These are phyloP conservation scores for Gonapodya sp. DNA, from an alignment of 192 early-diverging fungal species.

Conservation along the genomic window DNA sequence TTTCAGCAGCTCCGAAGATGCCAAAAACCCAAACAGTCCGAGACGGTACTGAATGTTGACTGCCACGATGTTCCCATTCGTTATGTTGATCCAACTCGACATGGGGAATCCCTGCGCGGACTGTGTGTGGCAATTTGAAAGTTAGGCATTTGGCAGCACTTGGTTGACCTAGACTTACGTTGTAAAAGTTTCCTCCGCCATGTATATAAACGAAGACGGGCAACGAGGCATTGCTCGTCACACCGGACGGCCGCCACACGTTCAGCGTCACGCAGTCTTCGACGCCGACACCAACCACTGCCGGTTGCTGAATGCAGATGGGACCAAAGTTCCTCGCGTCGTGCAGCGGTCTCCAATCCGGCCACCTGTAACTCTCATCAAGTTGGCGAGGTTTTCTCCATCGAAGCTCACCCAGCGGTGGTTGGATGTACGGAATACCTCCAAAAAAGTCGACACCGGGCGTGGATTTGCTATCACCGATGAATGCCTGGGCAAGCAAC, in stretches of 20 bases:
- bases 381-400: neutral
- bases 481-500: neutral
- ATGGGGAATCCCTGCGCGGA: neutral
- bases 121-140: neutral
- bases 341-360: neutral
- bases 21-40: slow-evolving; percentile 28
- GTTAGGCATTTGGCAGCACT: neutral
- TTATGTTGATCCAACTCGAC: neutral
- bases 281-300: slow-evolving; percentile 4
- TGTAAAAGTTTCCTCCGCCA: slow-evolving; percentile 1
- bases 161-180: neutral
- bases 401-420: slow-evolving; percentile 1
- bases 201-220: slow-evolving; percentile 6
- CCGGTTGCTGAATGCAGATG: slow-evolving; percentile 1
- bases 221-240: neutral
- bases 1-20: slow-evolving; percentile 2
- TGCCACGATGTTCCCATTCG: slow-evolving; percentile 15
- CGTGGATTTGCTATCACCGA: neutral
- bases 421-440: neutral
- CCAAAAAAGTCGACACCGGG: slow-evolving; percentile 3
- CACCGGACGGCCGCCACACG: neutral
- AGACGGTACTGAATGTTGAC: slow-evolving; percentile 39
- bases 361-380: neutral
- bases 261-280: slow-evolving; percentile 7
- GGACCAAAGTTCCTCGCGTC: slow-evolving; percentile 3